Conservation (phyloP, 495 filamentous ascomycete species). For the Chlorociboria aeruginascens region DNA sequence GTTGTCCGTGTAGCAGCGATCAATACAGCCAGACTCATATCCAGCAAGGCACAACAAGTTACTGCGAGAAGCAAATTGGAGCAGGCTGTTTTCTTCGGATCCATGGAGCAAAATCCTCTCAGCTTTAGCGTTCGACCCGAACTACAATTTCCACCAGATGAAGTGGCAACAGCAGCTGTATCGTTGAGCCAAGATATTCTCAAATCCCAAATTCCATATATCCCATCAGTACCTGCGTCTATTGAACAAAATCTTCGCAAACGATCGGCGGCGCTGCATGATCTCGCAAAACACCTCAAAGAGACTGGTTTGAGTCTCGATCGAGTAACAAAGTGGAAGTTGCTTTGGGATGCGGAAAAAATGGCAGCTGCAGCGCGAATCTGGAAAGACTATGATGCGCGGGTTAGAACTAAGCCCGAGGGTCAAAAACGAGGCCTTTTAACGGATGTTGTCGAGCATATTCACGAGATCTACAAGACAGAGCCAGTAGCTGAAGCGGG, state of each 20-base stretch:
- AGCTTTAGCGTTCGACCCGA: constrained; percentile 56
- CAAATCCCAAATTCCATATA: constrained; percentile 56
- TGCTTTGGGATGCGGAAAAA: constrained; percentile 87
- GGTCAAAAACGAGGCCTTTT: constrained; percentile 47
- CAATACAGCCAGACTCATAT: constrained; percentile 38
- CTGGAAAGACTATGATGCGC: constrained; percentile 64
- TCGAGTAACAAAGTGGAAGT: constrained; percentile 54
- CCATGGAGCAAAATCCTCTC: constrained; percentile 65
- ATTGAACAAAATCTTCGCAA: constrained; percentile 69
- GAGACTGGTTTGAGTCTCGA: constrained; percentile 40
- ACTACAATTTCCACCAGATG: constrained; percentile 47
- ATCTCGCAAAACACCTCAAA: constrained; percentile 58
- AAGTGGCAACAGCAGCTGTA: constrained; percentile 68
- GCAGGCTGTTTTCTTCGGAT: constrained; percentile 87
- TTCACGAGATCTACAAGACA: constrained; percentile 60
- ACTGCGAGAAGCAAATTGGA: constrained; percentile 83
- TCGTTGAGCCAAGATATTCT: constrained; percentile 75
- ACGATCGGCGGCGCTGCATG: constrained; percentile 54
- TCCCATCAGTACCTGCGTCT: constrained; percentile 57
- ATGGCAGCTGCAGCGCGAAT: constrained; percentile 70
- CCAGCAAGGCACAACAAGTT: constrained; percentile 37
- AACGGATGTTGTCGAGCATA: constrained; percentile 52
- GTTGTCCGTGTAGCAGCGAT: constrained; percentile 58
- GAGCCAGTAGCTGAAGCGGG: constrained; percentile 40
- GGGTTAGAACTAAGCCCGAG: constrained; percentile 29